Evolutionary conservation across 345 rosid genomes (phyloP).

Genomic region (Citrus cavaleriei): DNA sequence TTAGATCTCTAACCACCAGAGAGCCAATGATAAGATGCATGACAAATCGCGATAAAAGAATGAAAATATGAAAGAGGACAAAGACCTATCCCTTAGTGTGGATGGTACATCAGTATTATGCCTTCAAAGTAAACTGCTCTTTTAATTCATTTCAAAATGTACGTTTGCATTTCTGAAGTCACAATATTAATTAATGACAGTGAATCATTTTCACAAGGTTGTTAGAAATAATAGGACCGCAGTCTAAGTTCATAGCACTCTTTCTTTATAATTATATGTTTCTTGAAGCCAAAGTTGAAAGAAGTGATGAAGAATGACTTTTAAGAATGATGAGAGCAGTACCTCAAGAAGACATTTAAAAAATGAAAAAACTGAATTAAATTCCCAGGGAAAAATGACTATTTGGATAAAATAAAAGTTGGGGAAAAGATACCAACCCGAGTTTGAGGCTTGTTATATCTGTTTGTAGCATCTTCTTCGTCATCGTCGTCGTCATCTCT

Average conservation of each 20-base stretch:
- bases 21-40: not conserved
- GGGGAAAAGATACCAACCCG: slow-evolving; percentile 46
- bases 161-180: not conserved
- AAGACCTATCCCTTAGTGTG: not conserved
- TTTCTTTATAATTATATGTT: not conserved
- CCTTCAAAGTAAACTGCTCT: not conserved
- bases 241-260: not conserved
- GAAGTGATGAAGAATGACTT: not conserved
- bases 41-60: not conserved
- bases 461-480: slow-evolving; percentile 49
- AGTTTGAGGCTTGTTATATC: slow-evolving; percentile 58
- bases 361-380: not conserved
- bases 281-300: not conserved
- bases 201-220: too few species aligned
- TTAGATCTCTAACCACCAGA: not conserved
- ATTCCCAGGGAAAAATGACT: not conserved
- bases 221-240: too few species aligned
- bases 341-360: not conserved
- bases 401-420: not conserved
- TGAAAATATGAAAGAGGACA: too few species aligned
- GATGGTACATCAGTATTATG: not conserved
- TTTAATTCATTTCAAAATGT: not conserved
- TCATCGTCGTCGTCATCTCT: slow-evolving; percentile 71
- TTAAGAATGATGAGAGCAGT: not conserved
- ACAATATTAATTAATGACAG: not conserved